Percentiles rank a stretch among this genome's conserved stretches.
Conservation (phyloP, 352 stramenopile genomes). For the Globisporangium acanthophoron region DNA sequence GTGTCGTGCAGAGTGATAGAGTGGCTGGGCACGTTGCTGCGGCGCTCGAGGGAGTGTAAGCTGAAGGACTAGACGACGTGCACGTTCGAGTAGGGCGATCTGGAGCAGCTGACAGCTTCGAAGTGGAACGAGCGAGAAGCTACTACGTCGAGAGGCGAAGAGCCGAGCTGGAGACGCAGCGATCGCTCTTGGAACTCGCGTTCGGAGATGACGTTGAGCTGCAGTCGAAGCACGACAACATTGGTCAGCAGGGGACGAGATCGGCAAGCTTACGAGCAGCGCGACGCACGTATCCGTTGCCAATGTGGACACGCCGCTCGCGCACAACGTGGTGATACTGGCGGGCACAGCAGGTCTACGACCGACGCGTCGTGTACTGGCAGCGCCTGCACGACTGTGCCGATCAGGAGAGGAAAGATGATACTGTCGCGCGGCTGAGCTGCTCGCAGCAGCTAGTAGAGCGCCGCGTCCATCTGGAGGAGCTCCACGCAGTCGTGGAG, state of each 20-base stretch:
- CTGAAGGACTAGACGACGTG: not conserved
- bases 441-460: conserved; percentile 7
- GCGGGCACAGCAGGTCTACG: conserved; percentile 39
- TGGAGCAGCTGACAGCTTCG: no score
- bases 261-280: no score
- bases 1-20: no score
- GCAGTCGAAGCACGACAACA: not conserved
- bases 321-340: conserved; percentile 12
- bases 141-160: not conserved
- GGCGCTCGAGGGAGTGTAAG: not conserved
- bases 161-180: not conserved
- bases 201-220: conserved; percentile 9
- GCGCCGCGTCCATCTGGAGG: conserved; percentile 24
- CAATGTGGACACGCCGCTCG: conserved; percentile 29
- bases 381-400: conserved; percentile 33
- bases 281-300: conserved; percentile 49
- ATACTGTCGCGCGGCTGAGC: not conserved
- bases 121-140: not conserved
- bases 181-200: conserved; percentile 1
- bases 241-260: no score
- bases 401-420: conserved; percentile 17
- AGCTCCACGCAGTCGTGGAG: conserved; percentile 33
- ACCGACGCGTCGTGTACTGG: conserved; percentile 40
- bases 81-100: no score
- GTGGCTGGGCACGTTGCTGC: no score